These are phyloP conservation scores for Pseudozyma sp. DNA, from an alignment of 1,284 basidiomycete genomes.

Conservation along the genomic window DNA sequence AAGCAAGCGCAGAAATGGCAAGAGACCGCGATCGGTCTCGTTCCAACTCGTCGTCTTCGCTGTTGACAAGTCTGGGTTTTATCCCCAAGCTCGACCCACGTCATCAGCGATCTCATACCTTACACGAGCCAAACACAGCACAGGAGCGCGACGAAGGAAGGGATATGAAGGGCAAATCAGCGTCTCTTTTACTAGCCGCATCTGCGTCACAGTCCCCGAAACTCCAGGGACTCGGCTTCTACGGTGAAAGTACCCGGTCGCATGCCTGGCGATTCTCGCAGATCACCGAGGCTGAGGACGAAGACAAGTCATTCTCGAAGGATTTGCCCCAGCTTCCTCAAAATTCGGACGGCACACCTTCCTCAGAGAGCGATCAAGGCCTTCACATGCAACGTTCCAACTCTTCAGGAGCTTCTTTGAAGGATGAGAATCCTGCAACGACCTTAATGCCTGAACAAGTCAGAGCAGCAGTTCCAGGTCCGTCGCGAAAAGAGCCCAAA, in stretches of 20 bases:
- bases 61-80: conserved; percentile 20
- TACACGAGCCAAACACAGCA: conserved; percentile 13
- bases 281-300: conserved; percentile 47
- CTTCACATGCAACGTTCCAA: conserved; percentile 7
- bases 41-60: conserved; percentile 42
- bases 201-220: conserved; percentile 20
- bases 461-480: neutral
- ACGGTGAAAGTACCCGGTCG: conserved; percentile 4
- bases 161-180: neutral
- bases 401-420: conserved; percentile 4
- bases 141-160: neutral
- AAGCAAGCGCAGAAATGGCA: conserved; percentile 2
- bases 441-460: neutral
- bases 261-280: conserved; percentile 42
- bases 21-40: conserved; percentile 23
- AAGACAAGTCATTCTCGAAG: conserved; percentile 38
- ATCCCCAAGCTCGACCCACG: conserved; percentile 17
- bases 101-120: conserved; percentile 31
- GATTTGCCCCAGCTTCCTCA: conserved; percentile 22
- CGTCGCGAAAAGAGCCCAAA: conserved; percentile 1
- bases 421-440: neutral
- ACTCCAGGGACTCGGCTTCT: conserved; percentile 27
- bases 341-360: conserved; percentile 1
- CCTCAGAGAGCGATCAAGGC: conserved; percentile 31
- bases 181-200: conserved; percentile 13